Evolutionary conservation across 2,329 filamentous ascomycete species (phyloP).

Genomic region (Pseudogymnoascus sp.): DNA sequence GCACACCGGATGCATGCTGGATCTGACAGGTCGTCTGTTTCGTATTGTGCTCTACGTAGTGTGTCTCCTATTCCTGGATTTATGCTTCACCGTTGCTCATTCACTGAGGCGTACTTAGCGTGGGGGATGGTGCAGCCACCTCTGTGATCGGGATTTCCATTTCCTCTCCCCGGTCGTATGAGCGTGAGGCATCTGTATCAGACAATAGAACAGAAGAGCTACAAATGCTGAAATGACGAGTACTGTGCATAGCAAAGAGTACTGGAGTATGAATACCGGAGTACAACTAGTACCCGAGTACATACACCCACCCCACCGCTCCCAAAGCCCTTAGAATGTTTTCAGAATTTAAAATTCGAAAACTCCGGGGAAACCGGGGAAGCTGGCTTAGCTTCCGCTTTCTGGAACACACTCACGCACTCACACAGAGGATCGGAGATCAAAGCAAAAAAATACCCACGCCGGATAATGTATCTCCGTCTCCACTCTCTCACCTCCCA

Average conservation of each 20-base stretch:
- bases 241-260: not conserved
- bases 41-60: not conserved
- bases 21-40: not conserved
- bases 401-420: not conserved
- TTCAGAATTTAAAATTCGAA: not conserved
- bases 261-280: not conserved
- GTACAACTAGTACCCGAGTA: not conserved
- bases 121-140: not conserved
- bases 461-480: not conserved
- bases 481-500: not conserved
- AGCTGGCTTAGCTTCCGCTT: not conserved
- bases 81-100: not conserved
- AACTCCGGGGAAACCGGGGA: not conserved
- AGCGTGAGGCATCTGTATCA: not conserved
- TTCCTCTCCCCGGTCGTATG: not conserved
- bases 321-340: not conserved
- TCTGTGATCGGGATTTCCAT: not conserved
- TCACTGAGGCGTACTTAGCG: not conserved
- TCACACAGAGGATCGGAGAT: not conserved
- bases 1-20: not conserved
- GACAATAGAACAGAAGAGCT: not conserved
- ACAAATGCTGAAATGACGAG: not conserved
- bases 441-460: not conserved
- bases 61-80: not conserved
- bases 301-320: not conserved